phyloP scores from a whole-genome alignment of 345 rosid genomes.

The Adansonia digitata region DNA sequence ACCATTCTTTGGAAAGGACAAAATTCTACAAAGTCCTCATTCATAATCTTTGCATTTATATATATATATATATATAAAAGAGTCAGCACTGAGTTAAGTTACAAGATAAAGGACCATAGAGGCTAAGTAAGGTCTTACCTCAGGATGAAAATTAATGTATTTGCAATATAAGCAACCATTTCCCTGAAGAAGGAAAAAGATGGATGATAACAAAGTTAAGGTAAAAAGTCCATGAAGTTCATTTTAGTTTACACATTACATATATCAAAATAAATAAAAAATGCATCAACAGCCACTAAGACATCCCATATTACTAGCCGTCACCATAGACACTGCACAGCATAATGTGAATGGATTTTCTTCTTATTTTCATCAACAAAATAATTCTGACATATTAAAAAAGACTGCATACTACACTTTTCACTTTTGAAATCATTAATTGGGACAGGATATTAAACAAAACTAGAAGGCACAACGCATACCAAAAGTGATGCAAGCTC shows the following conservation, averaged over 20 bases:
- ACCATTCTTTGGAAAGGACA: not conserved
- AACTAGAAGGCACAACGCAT: constrained; percentile 15
- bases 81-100: not conserved
- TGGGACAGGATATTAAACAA: not conserved
- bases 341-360: not conserved
- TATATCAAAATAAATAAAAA: not conserved
- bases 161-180: constrained; percentile 96
- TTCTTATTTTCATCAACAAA: not conserved
- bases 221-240: not conserved
- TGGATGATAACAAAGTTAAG: not conserved
- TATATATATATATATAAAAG: not conserved
- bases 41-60: not conserved
- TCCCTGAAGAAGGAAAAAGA: constrained; percentile 49
- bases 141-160: constrained; percentile 86
- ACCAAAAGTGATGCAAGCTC: constrained; percentile 97
- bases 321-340: not conserved
- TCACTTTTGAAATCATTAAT: not conserved
- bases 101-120: not conserved
- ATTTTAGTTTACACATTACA: not conserved
- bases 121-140: constrained; percentile 48
- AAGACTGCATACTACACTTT: not conserved
- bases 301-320: not conserved
- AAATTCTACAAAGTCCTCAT: not conserved
- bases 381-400: not conserved
- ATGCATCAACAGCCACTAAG: not conserved